A percentile compares a stretch with the other conserved stretches of the same genome.
Conservation (phyloP, 306 rosid genomes). For the Malus fusca region DNA sequence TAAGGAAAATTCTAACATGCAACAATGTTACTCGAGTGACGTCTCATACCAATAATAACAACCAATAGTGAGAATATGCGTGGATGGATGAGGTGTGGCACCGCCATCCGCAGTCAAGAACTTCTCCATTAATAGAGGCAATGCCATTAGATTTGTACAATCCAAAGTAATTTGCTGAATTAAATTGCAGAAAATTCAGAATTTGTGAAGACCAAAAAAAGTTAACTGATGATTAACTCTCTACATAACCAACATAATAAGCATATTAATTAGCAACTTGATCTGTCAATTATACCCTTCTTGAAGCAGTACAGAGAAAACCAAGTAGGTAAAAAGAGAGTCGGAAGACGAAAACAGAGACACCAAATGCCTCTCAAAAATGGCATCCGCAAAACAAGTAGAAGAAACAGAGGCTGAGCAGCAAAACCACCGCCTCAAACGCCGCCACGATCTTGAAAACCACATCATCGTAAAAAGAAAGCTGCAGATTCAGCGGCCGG, state of each 20-base stretch:
- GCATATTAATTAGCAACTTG: neutral
- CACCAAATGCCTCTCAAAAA: neutral
- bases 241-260: neutral
- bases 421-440: constrained; percentile 48
- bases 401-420: constrained; percentile 35
- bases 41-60: no score
- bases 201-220: neutral
- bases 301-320: neutral
- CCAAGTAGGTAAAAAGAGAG: neutral
- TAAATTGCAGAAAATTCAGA: neutral
- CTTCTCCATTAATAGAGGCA: neutral
- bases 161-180: neutral
- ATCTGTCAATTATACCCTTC: neutral
- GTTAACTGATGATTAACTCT: neutral
- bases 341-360: neutral
- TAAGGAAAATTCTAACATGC: no score
- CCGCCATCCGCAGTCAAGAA: neutral
- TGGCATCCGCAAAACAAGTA: constrained; percentile 62
- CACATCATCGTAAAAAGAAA: constrained; percentile 42
- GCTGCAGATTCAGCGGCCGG: constrained; percentile 30
- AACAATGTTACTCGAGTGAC: no score
- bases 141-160: neutral
- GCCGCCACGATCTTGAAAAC: constrained; percentile 51
- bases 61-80: no score
- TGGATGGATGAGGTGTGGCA: no score